Conservation (phyloP, 257 asterid species). For the Avicennia marina region DNA sequence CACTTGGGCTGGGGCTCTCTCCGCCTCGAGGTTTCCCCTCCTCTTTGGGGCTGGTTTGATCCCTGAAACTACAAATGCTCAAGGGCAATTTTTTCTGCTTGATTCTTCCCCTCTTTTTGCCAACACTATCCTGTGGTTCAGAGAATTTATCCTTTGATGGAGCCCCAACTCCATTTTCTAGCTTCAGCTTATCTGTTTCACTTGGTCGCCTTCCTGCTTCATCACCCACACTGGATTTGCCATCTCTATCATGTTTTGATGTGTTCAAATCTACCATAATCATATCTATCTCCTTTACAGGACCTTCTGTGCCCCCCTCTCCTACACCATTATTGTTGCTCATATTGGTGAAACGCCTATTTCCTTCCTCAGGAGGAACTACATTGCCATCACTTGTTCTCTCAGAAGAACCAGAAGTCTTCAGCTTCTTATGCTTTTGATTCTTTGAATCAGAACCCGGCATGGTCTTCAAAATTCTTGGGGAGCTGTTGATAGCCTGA, state of each 20-base stretch:
- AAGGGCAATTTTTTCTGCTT: conserved; percentile 75
- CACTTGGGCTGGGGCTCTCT: conserved; percentile 18
- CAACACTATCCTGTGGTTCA: conserved; percentile 36
- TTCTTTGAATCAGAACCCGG: conserved; percentile 27
- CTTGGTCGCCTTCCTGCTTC: conserved; percentile 19
- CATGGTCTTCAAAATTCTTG: conserved; percentile 39
- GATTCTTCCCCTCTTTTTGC: conserved; percentile 45
- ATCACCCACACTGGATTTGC: conserved; percentile 16
- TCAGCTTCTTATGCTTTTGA: conserved; percentile 42
- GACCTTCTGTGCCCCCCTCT: conserved; percentile 19
- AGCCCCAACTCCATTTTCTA: conserved; percentile 28
- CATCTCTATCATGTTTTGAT: conserved; percentile 22
- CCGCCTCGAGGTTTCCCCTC: conserved; percentile 27
- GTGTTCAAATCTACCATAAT: conserved; percentile 32
- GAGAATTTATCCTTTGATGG: conserved; percentile 21
- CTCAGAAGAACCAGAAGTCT: conserved; percentile 17
- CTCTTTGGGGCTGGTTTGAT: conserved; percentile 47
- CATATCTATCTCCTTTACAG: conserved; percentile 18
- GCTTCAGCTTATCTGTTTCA: conserved; percentile 25
- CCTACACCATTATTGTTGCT: conserved; percentile 27
- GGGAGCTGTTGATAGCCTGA: conserved; percentile 42
- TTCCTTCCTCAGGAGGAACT: conserved; percentile 18
- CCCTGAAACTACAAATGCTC: conserved; percentile 65
- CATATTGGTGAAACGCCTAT: conserved; percentile 9
- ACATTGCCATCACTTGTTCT: conserved; percentile 10